Evolutionary conservation across 2,329 filamentous ascomycete genomes (phyloP).

Genomic region (Bipolaris gigantea): DNA sequence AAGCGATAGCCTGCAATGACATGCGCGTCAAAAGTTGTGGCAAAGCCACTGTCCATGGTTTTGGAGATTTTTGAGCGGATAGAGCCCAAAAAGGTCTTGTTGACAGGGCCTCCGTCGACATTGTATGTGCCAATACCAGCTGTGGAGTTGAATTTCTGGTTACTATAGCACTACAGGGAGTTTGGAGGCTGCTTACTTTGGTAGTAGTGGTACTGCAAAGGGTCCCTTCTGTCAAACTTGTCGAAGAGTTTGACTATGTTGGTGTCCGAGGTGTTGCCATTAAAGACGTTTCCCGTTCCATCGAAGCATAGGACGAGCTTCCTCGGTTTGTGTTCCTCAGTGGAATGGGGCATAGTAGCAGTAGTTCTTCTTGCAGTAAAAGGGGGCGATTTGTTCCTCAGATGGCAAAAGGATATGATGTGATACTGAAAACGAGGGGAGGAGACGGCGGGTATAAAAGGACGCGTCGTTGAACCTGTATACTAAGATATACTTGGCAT

Average conservation of each 20-base stretch:
- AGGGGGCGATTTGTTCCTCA: background rate
- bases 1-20: slow-evolving; percentile 36
- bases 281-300: slow-evolving; percentile 26
- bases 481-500: too few species aligned
- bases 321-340: background rate
- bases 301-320: slow-evolving; percentile 26
- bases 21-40: slow-evolving; percentile 10
- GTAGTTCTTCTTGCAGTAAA: background rate
- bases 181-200: slow-evolving; percentile 13
- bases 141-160: background rate
- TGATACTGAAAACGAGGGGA: background rate
- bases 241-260: slow-evolving; percentile 27
- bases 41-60: slow-evolving; percentile 18
- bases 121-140: slow-evolving; percentile 24
- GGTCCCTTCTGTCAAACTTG: slow-evolving; percentile 18
- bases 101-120: background rate
- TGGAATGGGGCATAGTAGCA: background rate
- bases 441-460: background rate
- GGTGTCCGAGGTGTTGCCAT: slow-evolving; percentile 20
- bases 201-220: slow-evolving; percentile 22
- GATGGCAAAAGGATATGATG: background rate
- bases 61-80: slow-evolving; percentile 11
- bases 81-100: background rate
- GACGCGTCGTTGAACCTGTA: background rate
- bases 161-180: background rate